Conservation (phyloP, 768 basidiomycete genomes). For the Termitomyces sp. region DNA sequence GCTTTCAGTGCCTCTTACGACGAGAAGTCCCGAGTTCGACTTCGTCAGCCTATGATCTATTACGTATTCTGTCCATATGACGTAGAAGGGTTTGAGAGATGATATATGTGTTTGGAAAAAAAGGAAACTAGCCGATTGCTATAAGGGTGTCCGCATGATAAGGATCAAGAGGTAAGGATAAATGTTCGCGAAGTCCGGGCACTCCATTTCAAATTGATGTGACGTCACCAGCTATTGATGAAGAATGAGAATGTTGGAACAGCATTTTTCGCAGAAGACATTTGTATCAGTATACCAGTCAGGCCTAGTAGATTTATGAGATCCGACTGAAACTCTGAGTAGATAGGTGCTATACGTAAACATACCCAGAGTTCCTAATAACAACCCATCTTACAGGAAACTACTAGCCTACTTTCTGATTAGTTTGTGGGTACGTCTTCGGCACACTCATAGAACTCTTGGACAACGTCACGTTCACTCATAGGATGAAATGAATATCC, state of each 20-base stretch:
- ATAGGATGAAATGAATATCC: slow-evolving; percentile 11
- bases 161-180: not conserved
- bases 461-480: slow-evolving; percentile 60
- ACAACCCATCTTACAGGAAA: not conserved
- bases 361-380: not conserved
- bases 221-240: not conserved
- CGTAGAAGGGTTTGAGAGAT: not conserved
- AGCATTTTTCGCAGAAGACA: too few species aligned
- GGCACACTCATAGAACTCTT: slow-evolving; percentile 83
- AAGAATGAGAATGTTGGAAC: too few species aligned
- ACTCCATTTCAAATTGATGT: not conserved
- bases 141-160: not conserved
- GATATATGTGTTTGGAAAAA: not conserved
- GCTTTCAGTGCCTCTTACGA: too few species aligned
- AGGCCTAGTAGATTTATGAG: not conserved
- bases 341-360: not conserved
- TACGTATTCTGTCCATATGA: not conserved
- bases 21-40: too few species aligned
- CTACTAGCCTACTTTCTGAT: not conserved
- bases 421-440: slow-evolving; percentile 61
- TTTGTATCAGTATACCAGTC: too few species aligned
- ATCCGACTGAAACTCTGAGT: not conserved
- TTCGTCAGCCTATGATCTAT: not conserved
- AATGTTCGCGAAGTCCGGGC: not conserved
- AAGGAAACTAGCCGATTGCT: not conserved